Evolutionary conservation across 192 early-diverging fungal species (phyloP).

Genomic region (Dissophora globulifera): DNA sequence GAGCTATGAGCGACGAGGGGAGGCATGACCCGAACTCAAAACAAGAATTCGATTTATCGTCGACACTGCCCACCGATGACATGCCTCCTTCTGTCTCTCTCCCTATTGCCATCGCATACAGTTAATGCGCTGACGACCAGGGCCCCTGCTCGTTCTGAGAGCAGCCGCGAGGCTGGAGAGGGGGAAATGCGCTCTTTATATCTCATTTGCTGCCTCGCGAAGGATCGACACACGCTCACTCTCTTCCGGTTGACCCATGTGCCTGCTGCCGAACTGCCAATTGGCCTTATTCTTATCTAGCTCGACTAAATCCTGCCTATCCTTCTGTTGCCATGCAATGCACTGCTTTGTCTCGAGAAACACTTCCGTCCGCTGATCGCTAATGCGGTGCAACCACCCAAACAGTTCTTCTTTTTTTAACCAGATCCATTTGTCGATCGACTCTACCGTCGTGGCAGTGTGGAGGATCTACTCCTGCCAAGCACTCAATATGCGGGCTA

Average conservation of each 20-base stretch:
- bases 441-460: background rate
- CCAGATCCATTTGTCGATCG: background rate
- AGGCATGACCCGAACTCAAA: conserved; percentile 26
- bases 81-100: conserved; percentile 9
- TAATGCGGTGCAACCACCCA: background rate
- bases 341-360: background rate
- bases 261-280: conserved; percentile 40
- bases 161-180: no score
- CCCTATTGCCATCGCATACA: background rate
- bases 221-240: background rate
- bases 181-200: no score
- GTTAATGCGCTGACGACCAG: no score
- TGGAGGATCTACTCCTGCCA: background rate
- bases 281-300: conserved; percentile 41
- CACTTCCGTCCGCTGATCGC: background rate
- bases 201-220: no score
- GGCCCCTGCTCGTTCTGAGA: no score
- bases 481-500: background rate
- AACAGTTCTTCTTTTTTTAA: background rate
- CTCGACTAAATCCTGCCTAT: background rate
- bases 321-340: no score
- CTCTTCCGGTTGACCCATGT: conserved; percentile 10
- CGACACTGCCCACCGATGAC: conserved; percentile 17
- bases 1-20: no score
- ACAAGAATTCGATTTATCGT: background rate